phyloP scores from a whole-genome alignment of 208 protist species.

The Strigomonas culicis region DNA sequence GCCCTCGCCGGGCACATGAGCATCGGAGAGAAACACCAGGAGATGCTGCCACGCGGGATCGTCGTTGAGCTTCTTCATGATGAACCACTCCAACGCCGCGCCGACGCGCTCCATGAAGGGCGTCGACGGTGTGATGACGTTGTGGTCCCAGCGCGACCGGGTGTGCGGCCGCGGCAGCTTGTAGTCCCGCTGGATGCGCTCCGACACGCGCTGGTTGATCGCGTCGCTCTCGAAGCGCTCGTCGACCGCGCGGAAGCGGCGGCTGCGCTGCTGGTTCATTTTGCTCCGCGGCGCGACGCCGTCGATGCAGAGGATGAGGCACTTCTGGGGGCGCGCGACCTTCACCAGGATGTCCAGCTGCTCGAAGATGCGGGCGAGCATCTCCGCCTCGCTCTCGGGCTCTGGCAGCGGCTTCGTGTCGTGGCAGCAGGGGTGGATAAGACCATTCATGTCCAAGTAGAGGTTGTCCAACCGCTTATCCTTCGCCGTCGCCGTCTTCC shows the following conservation, averaged over 20 bases:
- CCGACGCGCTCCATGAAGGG: constrained; percentile 97
- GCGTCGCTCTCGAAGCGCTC: constrained; percentile 80
- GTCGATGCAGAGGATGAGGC: constrained; percentile 97
- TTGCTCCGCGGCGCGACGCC: constrained; percentile 99
- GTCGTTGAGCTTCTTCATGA: constrained; percentile 93
- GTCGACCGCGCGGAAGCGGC: constrained; percentile 96
- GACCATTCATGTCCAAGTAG: constrained; percentile 99
- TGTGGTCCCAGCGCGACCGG: constrained; percentile 95
- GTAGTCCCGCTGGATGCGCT: constrained; percentile 50
- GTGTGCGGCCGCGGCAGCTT: constrained; percentile 50
- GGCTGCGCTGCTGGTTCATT: constrained; percentile 99
- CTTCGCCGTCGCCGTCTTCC: constrained; percentile 11
- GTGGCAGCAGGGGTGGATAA: constrained; percentile 99
- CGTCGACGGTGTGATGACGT: constrained; percentile 99
- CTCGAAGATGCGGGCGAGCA: constrained; percentile 93
- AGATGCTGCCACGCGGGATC: constrained; percentile 92
- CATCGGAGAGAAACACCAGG: constrained; percentile 96
- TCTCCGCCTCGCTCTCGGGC: constrained; percentile 88
- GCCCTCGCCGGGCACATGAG: constrained; percentile 97
- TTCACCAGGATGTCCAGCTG: constrained; percentile 98
- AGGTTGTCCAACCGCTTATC: constrained; percentile 93
- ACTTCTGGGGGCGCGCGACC: constrained; percentile 96
- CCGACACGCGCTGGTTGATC: constrained; percentile 59
- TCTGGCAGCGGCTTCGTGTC: constrained; percentile 88
- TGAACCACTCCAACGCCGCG: constrained; percentile 92